phyloP scores from a whole-genome alignment of 257 asterid genomes.

The Solanum virginianum region DNA sequence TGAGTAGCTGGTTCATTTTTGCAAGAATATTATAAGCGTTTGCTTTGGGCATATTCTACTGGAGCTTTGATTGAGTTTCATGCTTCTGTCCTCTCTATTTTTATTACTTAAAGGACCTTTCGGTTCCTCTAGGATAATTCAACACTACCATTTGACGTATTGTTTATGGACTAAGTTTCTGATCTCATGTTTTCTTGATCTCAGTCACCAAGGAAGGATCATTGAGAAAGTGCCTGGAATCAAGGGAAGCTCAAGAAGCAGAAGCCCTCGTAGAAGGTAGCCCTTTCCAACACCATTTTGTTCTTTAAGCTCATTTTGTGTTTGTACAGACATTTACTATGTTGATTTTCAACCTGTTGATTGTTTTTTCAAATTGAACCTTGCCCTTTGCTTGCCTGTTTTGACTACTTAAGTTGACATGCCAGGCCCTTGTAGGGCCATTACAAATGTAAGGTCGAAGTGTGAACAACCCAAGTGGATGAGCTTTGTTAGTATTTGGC shows the following conservation, averaged over 20 bases:
- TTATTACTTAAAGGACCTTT: background rate
- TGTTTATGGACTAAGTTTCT: background rate
- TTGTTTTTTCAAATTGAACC: background rate
- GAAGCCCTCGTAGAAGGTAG: constrained; percentile 86
- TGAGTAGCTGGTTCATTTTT: constrained; percentile 15
- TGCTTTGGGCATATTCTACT: background rate
- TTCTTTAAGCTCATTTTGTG: background rate
- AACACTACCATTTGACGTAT: background rate
- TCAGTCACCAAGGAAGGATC: constrained; percentile 74
- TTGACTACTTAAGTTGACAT: background rate
- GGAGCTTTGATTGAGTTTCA: background rate
- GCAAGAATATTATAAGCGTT: background rate
- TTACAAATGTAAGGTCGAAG: background rate
- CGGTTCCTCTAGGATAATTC: background rate
- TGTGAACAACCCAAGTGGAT: background rate
- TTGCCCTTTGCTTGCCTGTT: background rate
- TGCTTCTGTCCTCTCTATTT: background rate
- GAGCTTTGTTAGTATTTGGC: background rate
- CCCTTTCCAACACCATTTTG: background rate
- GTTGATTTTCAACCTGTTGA: background rate
- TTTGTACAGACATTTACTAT: background rate
- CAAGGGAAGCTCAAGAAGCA: constrained; percentile 71
- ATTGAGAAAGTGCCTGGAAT: constrained; percentile 58
- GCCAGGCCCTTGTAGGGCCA: background rate
- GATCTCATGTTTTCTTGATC: background rate